Conservation (phyloP, 192 early-diverging fungal species). For the Coemansia sp. region DNA sequence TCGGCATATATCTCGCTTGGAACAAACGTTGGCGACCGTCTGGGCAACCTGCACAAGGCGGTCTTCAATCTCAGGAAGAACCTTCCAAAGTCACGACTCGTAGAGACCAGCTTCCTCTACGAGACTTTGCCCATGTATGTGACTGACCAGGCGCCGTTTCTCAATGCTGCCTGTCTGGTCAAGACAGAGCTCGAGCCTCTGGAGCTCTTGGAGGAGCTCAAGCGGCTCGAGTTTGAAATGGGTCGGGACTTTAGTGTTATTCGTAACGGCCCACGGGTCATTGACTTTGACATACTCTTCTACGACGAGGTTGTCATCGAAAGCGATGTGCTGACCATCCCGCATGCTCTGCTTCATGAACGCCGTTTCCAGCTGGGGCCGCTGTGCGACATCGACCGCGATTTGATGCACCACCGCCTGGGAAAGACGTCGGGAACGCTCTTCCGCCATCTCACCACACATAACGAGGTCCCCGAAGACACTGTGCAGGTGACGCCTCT, state of each 20-base stretch:
- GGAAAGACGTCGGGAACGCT: conserved; percentile 73
- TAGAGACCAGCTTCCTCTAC: conserved; percentile 95
- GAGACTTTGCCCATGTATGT: conserved; percentile 97
- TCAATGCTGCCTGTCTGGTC: conserved; percentile 89
- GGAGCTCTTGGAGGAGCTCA: conserved; percentile 71
- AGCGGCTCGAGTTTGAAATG: conserved; percentile 80
- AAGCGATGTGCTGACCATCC: conserved; percentile 72
- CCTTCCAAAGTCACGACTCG: conserved; percentile 50
- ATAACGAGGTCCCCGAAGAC: conserved; percentile 55
- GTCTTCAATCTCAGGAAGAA: conserved; percentile 51
- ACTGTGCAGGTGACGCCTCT: conserved; percentile 55
- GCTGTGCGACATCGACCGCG: conserved; percentile 89
- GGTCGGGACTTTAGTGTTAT: conserved; percentile 69
- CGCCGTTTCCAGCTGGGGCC: conserved; percentile 94
- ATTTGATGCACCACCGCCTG: conserved; percentile 84
- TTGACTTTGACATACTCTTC: conserved; percentile 97
- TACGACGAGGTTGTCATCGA: conserved; percentile 78
- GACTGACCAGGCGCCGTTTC: conserved; percentile 84
- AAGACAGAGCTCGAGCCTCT: conserved; percentile 74
- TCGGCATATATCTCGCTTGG: conserved; percentile 83
- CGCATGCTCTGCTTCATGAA: conserved; percentile 85
- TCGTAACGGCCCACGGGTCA: conserved; percentile 85
- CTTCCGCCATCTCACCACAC: conserved; percentile 56
- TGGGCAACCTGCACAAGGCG: conserved; percentile 75
- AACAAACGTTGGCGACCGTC: conserved; percentile 85